Percentiles rank a stretch among this genome's conserved stretches.
These are phyloP conservation scores for Gamarada debralockiae DNA, from an alignment of 495 filamentous ascomycete species.

Conservation along the genomic window DNA sequence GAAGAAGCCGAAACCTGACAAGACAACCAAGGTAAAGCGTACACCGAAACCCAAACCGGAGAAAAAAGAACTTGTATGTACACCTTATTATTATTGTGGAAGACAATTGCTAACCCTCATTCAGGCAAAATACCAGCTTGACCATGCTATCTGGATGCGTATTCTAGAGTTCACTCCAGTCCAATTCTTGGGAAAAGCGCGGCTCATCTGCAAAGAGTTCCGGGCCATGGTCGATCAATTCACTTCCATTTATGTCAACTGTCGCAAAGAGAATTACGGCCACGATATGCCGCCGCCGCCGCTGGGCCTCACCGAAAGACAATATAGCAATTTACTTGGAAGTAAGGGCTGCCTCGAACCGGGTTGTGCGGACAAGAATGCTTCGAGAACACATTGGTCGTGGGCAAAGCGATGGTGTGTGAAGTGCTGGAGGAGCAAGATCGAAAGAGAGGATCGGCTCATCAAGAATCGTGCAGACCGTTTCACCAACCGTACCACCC, in stretches of 20 bases:
- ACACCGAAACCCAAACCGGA: slow-evolving; percentile 8
- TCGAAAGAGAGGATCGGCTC: slow-evolving; percentile 22
- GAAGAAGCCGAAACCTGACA: slow-evolving; percentile 13
- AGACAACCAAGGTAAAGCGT: slow-evolving; percentile 2
- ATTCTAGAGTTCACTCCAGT: slow-evolving; percentile 25
- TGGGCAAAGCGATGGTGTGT: slow-evolving; percentile 23
- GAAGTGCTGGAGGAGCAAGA: slow-evolving; percentile 21
- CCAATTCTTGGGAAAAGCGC: slow-evolving; percentile 21
- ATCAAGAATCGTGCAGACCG: slow-evolving; percentile 10
- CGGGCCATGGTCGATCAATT: slow-evolving; percentile 12
- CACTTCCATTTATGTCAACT: slow-evolving; percentile 22
- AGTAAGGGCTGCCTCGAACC: slow-evolving; percentile 22
- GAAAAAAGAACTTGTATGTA: neutral
- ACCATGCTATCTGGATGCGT: slow-evolving; percentile 20
- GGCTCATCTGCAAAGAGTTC: slow-evolving; percentile 16
- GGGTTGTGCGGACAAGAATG: slow-evolving; percentile 12
- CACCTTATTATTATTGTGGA: neutral
- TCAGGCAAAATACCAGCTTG: slow-evolving; percentile 9
- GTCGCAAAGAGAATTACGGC: slow-evolving; percentile 24
- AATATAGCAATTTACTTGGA: slow-evolving; percentile 22
- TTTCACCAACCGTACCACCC: slow-evolving; percentile 1
- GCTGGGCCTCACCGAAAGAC: slow-evolving; percentile 11
- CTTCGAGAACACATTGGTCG: slow-evolving; percentile 21
- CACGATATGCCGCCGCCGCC: slow-evolving; percentile 20
- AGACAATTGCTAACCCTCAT: neutral